phyloP scores from a whole-genome alignment of 2,329 filamentous ascomycete species.

The Tolypocladium capitatum region DNA sequence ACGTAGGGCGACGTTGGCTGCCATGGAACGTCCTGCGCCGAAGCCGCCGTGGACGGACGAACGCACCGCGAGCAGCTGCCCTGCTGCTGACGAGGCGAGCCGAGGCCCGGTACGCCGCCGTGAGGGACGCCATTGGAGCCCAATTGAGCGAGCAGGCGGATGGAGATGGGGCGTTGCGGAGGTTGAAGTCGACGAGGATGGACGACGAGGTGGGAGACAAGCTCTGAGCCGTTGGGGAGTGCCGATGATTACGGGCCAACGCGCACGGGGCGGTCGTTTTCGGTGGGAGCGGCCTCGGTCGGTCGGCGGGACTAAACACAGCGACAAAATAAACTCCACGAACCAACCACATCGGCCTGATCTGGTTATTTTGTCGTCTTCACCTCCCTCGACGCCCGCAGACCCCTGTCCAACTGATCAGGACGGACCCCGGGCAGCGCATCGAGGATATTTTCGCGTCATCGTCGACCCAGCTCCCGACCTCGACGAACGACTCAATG shows the following conservation, averaged over 20 bases:
- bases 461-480: not conserved
- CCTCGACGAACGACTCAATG: not conserved
- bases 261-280: constrained; percentile 15
- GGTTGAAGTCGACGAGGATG: not conserved
- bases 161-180: constrained; percentile 1
- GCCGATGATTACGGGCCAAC: constrained; percentile 14
- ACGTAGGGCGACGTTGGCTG: not conserved
- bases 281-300: constrained; percentile 7
- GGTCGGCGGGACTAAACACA: not conserved
- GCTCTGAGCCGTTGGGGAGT: constrained; percentile 21
- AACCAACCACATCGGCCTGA: not conserved
- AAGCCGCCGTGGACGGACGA: not conserved
- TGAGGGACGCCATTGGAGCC: constrained; percentile 50
- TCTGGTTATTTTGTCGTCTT: not conserved
- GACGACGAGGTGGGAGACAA: constrained; percentile 10
- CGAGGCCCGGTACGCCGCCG: constrained; percentile 50
- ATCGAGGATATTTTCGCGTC: not conserved
- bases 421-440: no score
- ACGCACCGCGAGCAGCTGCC: constrained; percentile 45
- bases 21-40: not conserved
- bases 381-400: not conserved
- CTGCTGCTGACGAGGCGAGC: constrained; percentile 38
- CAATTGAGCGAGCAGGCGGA: constrained; percentile 11
- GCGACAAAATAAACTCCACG: not conserved
- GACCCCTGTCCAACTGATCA: no score